These are phyloP conservation scores for Tetrapisispora namnaoensis DNA, from an alignment of 805 yeast genomes.

Conservation along the genomic window DNA sequence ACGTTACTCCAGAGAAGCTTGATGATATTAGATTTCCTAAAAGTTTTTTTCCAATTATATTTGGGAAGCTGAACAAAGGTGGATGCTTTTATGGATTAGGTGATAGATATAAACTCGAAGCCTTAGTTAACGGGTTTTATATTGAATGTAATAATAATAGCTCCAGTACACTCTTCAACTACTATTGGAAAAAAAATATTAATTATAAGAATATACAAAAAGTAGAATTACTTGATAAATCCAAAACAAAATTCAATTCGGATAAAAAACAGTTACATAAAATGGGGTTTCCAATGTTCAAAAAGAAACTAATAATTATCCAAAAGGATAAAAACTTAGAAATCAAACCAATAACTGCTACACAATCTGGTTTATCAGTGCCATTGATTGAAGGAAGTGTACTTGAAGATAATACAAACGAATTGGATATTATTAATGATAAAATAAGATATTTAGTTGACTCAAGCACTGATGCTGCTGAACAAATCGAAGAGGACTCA, in stretches of 20 bases:
- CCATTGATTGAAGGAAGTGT: background rate
- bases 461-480: slow-evolving; percentile 27
- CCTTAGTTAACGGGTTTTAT: slow-evolving; percentile 54
- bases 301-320: background rate
- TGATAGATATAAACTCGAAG: slow-evolving; percentile 39
- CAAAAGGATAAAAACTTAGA: background rate
- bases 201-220: background rate
- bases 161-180: slow-evolving; percentile 12
- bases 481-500: slow-evolving; percentile 49
- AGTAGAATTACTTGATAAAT: background rate
- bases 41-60: slow-evolving; percentile 34
- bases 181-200: slow-evolving; percentile 47
- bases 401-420: slow-evolving; percentile 9
- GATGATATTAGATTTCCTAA: slow-evolving; percentile 36
- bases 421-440: slow-evolving; percentile 30
- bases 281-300: background rate
- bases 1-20: slow-evolving; percentile 47
- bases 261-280: background rate
- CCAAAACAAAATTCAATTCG: background rate
- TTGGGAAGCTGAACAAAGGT: slow-evolving; percentile 31
- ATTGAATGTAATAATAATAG: slow-evolving; percentile 14
- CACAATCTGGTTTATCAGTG: background rate
- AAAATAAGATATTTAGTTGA: slow-evolving; percentile 49
- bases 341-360: background rate
- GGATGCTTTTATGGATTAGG: slow-evolving; percentile 47